Percentiles rank a stretch among this genome's conserved stretches.
Conservation (phyloP, 2,329 filamentous ascomycete genomes). For the Microdochium nivale region DNA sequence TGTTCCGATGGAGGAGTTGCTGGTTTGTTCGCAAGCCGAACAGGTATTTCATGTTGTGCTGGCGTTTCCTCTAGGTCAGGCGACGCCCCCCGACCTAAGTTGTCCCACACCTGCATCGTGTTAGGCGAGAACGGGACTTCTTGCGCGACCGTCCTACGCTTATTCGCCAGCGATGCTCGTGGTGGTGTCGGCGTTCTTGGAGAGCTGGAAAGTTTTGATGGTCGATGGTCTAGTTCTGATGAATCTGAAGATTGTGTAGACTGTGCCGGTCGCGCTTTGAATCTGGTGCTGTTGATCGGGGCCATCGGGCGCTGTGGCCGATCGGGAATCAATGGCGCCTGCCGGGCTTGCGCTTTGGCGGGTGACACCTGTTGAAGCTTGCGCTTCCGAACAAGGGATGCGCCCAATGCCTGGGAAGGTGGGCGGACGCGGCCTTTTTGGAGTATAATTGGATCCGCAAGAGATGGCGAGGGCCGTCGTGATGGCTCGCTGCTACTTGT, state of each 20-base stretch:
- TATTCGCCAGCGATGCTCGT: conserved; percentile 3
- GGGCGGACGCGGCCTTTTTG: background rate
- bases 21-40: conserved; percentile 10
- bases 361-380: conserved; percentile 19
- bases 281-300: background rate
- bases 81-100: conserved; percentile 1
- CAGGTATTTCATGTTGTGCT: conserved; percentile 16
- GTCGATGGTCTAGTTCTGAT: conserved; percentile 11
- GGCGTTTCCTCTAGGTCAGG: conserved; percentile 4
- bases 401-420: background rate
- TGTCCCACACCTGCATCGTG: conserved; percentile 7
- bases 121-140: conserved; percentile 5
- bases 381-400: conserved; percentile 15
- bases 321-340: conserved; percentile 7
- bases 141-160: conserved; percentile 1
- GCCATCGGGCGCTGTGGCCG: conserved; percentile 6
- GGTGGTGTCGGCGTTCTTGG: conserved; percentile 17
- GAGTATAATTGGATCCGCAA: background rate
- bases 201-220: conserved; percentile 16
- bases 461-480: conserved; percentile 10
- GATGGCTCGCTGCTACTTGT: conserved; percentile 9
- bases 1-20: conserved; percentile 3
- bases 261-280: background rate
- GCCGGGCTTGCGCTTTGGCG: conserved; percentile 12
- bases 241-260: conserved; percentile 7